phyloP scores from a whole-genome alignment of 2,329 filamentous ascomycete species.

The Talaromyces rugulosus region DNA sequence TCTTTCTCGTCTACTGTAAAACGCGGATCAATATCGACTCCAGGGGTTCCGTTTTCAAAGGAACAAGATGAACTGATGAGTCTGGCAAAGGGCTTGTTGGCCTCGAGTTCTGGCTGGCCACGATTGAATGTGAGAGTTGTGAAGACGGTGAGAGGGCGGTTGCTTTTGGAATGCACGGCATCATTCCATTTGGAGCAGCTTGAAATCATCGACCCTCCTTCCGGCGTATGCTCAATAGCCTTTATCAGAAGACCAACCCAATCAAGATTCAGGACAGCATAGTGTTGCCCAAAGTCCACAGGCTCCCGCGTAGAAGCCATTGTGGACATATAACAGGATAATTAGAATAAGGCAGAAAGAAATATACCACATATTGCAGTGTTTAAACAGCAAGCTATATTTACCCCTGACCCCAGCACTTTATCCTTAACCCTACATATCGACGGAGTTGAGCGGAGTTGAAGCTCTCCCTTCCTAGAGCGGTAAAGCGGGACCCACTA shows the following conservation, averaged over 20 bases:
- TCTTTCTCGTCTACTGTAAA: constrained; percentile 28
- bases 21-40: constrained; percentile 28
- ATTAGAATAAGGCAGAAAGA: too few relatives aligned
- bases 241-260: constrained; percentile 28
- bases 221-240: constrained; percentile 26
- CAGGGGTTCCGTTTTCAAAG: constrained; percentile 21
- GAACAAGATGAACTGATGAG: constrained; percentile 25
- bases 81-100: constrained; percentile 32
- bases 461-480: too few relatives aligned
- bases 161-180: constrained; percentile 32
- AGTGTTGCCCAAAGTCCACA: constrained; percentile 29
- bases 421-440: too few relatives aligned
- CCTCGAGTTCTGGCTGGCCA: constrained; percentile 31
- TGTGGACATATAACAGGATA: background rate
- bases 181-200: constrained; percentile 36
- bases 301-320: background rate
- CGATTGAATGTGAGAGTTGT: constrained; percentile 36
- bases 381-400: too few relatives aligned
- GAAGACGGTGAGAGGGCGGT: constrained; percentile 35
- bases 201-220: constrained; percentile 31
- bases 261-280: constrained; percentile 43
- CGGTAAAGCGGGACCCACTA: background rate
- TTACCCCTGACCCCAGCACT: too few relatives aligned
- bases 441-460: constrained; percentile 4
- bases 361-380: too few relatives aligned